phyloP scores from a whole-genome alignment of 148 eudicot genomes.

The Persicaria maculosa region DNA sequence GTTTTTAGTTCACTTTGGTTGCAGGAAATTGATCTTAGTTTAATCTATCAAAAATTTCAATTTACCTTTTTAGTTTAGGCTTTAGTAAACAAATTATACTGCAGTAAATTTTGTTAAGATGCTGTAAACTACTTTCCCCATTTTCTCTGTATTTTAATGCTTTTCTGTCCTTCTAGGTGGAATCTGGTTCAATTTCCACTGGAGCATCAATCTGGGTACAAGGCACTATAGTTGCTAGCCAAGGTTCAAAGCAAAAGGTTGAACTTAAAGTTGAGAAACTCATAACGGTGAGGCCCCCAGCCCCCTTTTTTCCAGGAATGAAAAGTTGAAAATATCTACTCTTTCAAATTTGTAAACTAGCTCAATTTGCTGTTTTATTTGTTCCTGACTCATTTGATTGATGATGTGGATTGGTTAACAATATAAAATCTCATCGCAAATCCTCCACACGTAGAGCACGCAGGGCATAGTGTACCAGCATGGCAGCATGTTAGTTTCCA shows the following conservation, averaged over 20 bases:
- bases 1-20: not conserved
- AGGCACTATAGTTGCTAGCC: slow-evolving; percentile 75
- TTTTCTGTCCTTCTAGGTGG: slow-evolving; percentile 44
- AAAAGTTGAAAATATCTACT: not conserved
- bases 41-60: not conserved
- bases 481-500: not conserved
- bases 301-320: slow-evolving; percentile 3
- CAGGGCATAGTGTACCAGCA: not conserved
- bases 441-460: too few species aligned
- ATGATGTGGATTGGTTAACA: not conserved
- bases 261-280: slow-evolving; percentile 80
- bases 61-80: not conserved
- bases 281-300: slow-evolving; percentile 37
- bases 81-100: not conserved
- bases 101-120: not conserved
- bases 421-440: not conserved
- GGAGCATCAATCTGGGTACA: slow-evolving; percentile 85
- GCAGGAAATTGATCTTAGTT: not conserved
- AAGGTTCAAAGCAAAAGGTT: slow-evolving; percentile 87
- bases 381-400: not conserved
- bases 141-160: slow-evolving; percentile 5
- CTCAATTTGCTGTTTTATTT: not conserved
- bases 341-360: not conserved
- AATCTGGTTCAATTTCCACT: slow-evolving; percentile 61
- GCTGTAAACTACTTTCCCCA: not conserved